Percentiles rank a stretch among this genome's conserved stretches.
Evolutionary conservation across 257 asterid species (phyloP).

Genomic region (Nicotiana tomentosiformis): DNA sequence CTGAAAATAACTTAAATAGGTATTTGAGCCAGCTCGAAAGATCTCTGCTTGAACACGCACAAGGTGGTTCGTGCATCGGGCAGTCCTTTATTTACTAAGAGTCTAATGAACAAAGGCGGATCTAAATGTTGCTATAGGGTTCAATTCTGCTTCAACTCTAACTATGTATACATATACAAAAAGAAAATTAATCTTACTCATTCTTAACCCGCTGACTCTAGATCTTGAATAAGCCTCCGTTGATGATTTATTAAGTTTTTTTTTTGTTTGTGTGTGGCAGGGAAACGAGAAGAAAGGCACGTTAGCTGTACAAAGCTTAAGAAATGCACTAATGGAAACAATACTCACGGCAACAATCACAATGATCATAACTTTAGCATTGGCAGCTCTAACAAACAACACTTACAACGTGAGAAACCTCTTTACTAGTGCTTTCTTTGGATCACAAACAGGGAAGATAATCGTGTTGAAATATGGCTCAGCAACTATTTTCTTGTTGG

Average conservation of each 20-base stretch:
- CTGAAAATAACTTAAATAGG: no score
- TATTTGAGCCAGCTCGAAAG: no score
- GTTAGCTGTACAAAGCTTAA: conserved; percentile 71
- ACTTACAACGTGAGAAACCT: conserved; percentile 42
- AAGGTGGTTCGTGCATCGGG: fast-evolving
- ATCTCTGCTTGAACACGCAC: no score
- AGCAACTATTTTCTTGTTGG: conserved; percentile 42
- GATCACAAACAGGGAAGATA: conserved; percentile 50
- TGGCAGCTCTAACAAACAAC: conserved; percentile 70
- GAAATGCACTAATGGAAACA: conserved; percentile 66
- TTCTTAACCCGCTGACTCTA: not conserved
- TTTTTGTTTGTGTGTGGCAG: not conserved
- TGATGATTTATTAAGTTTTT: no score
- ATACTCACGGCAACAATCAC: conserved; percentile 66
- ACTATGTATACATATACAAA: not conserved
- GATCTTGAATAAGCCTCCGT: fast-evolving
- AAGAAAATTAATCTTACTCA: not conserved
- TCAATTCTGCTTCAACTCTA: not conserved
- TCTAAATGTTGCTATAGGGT: not conserved
- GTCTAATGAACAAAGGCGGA: not conserved
- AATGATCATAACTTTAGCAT: conserved; percentile 31
- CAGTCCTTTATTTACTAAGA: no score
- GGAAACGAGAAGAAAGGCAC: conserved; percentile 71
- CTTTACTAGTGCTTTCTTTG: conserved; percentile 30
- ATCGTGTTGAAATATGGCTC: conserved; percentile 55